Evolutionary conservation across 176 grass and related monocot species (phyloP).

Genomic region (Carex scoparia): DNA sequence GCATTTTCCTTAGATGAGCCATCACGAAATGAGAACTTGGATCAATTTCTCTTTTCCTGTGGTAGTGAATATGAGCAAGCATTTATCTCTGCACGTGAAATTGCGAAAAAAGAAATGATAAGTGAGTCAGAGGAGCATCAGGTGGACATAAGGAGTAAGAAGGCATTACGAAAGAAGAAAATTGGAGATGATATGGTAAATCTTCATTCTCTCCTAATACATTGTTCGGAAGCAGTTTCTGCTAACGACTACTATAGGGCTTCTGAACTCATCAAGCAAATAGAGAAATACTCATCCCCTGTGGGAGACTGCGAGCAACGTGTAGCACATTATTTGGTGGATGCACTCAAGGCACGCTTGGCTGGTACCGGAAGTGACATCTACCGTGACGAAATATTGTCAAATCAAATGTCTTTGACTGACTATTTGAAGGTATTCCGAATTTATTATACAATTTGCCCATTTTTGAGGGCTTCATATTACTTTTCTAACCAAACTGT

Average conservation of each 20-base stretch:
- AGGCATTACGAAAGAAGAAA: conserved; percentile 19
- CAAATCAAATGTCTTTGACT: conserved; percentile 8
- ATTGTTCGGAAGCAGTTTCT: conserved; percentile 45
- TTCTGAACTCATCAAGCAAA: conserved; percentile 36
- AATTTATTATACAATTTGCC: no score
- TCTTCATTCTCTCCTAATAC: conserved; percentile 38
- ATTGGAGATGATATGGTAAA: conserved; percentile 21
- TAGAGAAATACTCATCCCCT: conserved; percentile 19
- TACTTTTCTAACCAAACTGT: conserved; percentile 29
- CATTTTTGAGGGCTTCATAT: no score
- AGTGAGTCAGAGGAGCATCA: conserved; percentile 3
- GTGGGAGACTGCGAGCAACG: conserved; percentile 7
- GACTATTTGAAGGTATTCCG: conserved; percentile 35
- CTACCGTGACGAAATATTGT: conserved; percentile 26
- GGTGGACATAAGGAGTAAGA: neutral
- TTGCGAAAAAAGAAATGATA: conserved; percentile 24
- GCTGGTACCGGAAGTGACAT: conserved; percentile 36
- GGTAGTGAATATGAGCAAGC: neutral
- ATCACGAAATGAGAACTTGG: conserved; percentile 39
- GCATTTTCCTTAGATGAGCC: conserved; percentile 32
- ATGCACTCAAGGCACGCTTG: conserved; percentile 50
- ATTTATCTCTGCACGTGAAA: conserved; percentile 22
- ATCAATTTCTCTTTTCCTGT: conserved; percentile 40
- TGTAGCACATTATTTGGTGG: conserved; percentile 23
- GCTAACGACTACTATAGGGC: conserved; percentile 17